A percentile compares a stretch with the other conserved stretches of the same genome.
Conservation (phyloP, 768 basidiomycete species). For the Mycena olivaceomarginata region DNA sequence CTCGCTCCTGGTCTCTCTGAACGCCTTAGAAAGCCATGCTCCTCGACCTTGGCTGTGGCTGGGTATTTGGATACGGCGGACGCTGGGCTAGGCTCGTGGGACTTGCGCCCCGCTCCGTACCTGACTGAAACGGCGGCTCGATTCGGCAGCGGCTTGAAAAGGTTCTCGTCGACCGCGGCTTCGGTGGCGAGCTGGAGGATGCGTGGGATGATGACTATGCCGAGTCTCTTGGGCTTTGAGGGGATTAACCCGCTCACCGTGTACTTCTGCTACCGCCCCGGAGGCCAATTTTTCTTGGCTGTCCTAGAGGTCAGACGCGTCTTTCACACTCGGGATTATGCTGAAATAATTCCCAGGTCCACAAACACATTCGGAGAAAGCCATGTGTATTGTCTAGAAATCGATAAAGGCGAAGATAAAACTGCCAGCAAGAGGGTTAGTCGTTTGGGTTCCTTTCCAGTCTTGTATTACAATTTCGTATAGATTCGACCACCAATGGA, state of each 20-base stretch:
- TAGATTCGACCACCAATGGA: conserved; percentile 80
- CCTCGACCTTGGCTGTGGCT: conserved; percentile 69
- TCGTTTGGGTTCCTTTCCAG: conserved; percentile 12
- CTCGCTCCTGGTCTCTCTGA: conserved; percentile 73
- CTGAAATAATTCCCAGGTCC: conserved; percentile 63
- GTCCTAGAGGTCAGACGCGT: conserved; percentile 73
- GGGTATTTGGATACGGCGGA: conserved; percentile 75
- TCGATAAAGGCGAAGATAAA: conserved; percentile 66
- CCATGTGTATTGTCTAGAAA: conserved; percentile 74
- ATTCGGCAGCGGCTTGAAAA: conserved; percentile 65
- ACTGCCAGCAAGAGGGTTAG: conserved; percentile 55
- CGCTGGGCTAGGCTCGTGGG: conserved; percentile 66
- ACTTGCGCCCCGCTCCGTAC: conserved; percentile 69
- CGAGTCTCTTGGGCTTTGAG: conserved; percentile 77
- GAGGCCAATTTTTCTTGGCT: conserved; percentile 59
- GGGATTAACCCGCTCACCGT: conserved; percentile 85
- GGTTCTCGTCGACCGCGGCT: conserved; percentile 56
- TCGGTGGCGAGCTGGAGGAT: conserved; percentile 60
- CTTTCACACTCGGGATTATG: neutral
- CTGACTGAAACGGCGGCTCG: conserved; percentile 54
- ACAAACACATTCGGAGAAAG: conserved; percentile 87
- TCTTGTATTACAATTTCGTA: neutral
- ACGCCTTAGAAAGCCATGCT: conserved; percentile 66
- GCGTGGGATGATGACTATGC: conserved; percentile 89
- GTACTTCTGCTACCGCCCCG: conserved; percentile 75